Evolutionary conservation across 1,284 basidiomycete genomes (phyloP).

Genomic region (Polyporus tsugae): DNA sequence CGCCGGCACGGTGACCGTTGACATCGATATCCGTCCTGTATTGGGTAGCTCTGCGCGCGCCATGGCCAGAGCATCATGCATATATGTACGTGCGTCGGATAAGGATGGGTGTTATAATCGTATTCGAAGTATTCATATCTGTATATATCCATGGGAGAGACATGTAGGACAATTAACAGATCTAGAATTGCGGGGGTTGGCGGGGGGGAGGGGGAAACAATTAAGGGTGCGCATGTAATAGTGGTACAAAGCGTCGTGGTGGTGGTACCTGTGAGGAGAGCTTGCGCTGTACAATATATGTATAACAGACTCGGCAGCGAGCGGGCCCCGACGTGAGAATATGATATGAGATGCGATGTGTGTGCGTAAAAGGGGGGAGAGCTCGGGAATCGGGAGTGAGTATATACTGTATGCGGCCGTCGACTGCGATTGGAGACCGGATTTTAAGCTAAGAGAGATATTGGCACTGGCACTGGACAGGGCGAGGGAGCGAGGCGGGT

Average conservation of each 20-base stretch:
- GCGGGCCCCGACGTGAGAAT: background rate
- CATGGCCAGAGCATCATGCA: too few relatives aligned
- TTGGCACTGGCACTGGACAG: too few relatives aligned
- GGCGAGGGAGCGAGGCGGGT: too few relatives aligned
- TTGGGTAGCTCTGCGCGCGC: too few relatives aligned
- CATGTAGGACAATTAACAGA: background rate
- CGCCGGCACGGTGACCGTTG: background rate
- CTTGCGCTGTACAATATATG: constrained; percentile 10
- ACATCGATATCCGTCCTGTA: background rate
- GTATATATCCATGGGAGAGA: constrained; percentile 6
- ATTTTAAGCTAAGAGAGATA: background rate
- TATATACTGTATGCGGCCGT: background rate
- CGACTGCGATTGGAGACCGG: background rate
- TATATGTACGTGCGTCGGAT: background rate
- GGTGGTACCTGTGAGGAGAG: background rate
- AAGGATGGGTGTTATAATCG: background rate
- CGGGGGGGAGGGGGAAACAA: background rate
- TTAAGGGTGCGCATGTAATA: background rate
- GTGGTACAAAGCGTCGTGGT: constrained; percentile 4
- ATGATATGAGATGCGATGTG: background rate
- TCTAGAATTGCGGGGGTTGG: background rate
- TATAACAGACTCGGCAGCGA: constrained; percentile 10
- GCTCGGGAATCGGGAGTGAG: background rate
- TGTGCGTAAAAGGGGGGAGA: background rate
- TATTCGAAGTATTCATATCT: background rate